These are phyloP conservation scores for Tricholoma flavovirens DNA, from an alignment of 768 basidiomycete species.

Conservation along the genomic window DNA sequence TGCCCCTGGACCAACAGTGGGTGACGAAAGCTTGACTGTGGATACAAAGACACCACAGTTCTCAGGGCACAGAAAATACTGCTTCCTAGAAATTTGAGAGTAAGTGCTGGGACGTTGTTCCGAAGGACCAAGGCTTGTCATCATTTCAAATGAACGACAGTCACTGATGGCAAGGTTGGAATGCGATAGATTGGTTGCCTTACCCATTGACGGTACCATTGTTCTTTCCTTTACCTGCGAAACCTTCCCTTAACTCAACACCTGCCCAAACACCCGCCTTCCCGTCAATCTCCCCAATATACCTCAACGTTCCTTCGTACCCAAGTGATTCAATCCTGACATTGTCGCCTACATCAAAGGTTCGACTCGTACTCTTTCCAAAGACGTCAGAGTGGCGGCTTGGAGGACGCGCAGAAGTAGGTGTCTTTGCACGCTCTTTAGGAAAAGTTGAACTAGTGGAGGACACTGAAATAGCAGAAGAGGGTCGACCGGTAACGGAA, in stretches of 20 bases:
- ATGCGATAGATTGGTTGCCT: conserved; percentile 27
- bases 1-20: conserved; percentile 56
- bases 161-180: conserved; percentile 2
- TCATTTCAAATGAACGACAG: background rate
- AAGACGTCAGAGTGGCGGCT: conserved; percentile 65
- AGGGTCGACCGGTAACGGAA: conserved; percentile 40
- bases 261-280: conserved; percentile 92
- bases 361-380: conserved; percentile 37
- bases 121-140: background rate
- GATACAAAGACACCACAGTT: conserved; percentile 91
- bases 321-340: conserved; percentile 87
- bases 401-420: conserved; percentile 31
- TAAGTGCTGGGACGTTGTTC: conserved; percentile 2
- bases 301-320: conserved; percentile 78
- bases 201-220: conserved; percentile 87
- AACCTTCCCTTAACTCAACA: conserved; percentile 82
- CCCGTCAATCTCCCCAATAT: conserved; percentile 80
- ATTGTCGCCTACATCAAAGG: conserved; percentile 70
- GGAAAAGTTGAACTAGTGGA: conserved; percentile 32
- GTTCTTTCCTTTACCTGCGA: conserved; percentile 91
- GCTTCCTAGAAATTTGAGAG: conserved; percentile 42
- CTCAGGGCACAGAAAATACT: conserved; percentile 81
- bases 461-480: conserved; percentile 49
- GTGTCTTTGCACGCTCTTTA: conserved; percentile 48
- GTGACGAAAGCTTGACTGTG: conserved; percentile 70